Evolutionary conservation across 164 flowering plant genomes (phyloP).

Genomic region (Stephania yunnanensis): DNA sequence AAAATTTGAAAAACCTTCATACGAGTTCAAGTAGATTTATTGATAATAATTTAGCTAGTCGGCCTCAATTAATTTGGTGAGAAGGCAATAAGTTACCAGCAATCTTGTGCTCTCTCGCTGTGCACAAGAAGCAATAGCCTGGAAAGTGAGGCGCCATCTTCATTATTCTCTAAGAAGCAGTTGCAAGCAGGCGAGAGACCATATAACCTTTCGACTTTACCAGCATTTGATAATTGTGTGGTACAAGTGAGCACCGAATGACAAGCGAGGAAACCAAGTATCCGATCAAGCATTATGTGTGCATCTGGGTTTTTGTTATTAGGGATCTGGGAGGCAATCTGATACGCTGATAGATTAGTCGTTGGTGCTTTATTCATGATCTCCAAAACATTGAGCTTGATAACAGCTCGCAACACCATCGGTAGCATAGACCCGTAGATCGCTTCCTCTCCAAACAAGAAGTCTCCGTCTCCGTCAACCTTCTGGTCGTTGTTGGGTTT

Average conservation of each 20-base stretch:
- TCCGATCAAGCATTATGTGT: constrained; percentile 61
- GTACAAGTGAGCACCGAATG: constrained; percentile 29
- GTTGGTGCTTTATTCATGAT: constrained; percentile 47
- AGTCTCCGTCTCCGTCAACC: constrained; percentile 29
- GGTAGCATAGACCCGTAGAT: constrained; percentile 55
- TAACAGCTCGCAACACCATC: constrained; percentile 62
- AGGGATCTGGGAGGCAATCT: constrained; percentile 57
- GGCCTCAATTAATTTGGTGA: no score
- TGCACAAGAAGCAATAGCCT: constrained; percentile 64
- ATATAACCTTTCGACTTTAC: constrained; percentile 40
- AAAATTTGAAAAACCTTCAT: no score
- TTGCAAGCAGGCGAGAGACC: constrained; percentile 65
- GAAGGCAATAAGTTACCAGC: constrained; percentile 42
- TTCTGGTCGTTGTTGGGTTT: no score
- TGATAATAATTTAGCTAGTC: no score
- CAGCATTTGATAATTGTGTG: no score
- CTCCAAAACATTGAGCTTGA: constrained; percentile 73
- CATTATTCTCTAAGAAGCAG: constrained; percentile 47
- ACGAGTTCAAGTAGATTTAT: no score
- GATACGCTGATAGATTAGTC: constrained; percentile 39
- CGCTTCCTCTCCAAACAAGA: constrained; percentile 54
- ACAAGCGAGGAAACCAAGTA: constrained; percentile 62
- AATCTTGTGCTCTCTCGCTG: constrained; percentile 74
- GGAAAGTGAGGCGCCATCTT: constrained; percentile 61
- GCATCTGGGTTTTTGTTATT: constrained; percentile 57